Base-by-base conservation (phyloP, 306 rosid species). In the Quercus gilva region DNA sequence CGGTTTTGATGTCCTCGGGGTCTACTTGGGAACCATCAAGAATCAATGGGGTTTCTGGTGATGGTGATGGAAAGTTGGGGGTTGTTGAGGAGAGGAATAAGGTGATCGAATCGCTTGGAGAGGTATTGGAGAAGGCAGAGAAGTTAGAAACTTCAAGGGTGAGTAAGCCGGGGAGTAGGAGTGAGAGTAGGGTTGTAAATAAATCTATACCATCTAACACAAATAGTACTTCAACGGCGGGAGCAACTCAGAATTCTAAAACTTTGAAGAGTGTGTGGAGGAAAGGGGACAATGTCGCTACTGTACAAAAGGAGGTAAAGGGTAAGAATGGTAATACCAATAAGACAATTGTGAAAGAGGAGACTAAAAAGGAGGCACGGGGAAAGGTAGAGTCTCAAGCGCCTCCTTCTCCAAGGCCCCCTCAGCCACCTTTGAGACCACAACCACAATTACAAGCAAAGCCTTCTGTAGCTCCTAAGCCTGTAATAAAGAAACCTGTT, bases 191-290 rank as follows among this genome's bases (percentile, higher is more conserved):
- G 45, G 74, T 88, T 5, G 83, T 87, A 73, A 85, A 76, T 83
- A 91, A 74, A 84, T 90, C 87, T 1, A 77, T 72, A 1, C 65
- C 80, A 20, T 79, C 88, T 33, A 84, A 57, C 79, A 60, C 65
- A 7, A 79, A 33, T 81, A 75, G 76, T 84, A 78, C 76, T 75
- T 80, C 85, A 13, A 76, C 59, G 73, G 37, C 75, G 80, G 75
- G 35, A 83, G 58, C 82, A 49, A 83, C 18, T 73, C 84, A 76
- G 64, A 92, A 84, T 73, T 74, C 97, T 55, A 95, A 91, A 82
- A 89, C 97, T 13, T 55, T 84, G 85, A 95, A 93, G 88, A 95
- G 99, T 78, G 93, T 95, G 5, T 95, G 99, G 99, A 97, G 97
- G 31, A 95, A 95, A 86, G 99, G 99, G 69, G 99, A 95, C 78